Percentiles rank a stretch among this genome's conserved stretches.
phyloP scores from a whole-genome alignment of 2,329 filamentous ascomycete genomes.

The Fusarium domesticum region DNA sequence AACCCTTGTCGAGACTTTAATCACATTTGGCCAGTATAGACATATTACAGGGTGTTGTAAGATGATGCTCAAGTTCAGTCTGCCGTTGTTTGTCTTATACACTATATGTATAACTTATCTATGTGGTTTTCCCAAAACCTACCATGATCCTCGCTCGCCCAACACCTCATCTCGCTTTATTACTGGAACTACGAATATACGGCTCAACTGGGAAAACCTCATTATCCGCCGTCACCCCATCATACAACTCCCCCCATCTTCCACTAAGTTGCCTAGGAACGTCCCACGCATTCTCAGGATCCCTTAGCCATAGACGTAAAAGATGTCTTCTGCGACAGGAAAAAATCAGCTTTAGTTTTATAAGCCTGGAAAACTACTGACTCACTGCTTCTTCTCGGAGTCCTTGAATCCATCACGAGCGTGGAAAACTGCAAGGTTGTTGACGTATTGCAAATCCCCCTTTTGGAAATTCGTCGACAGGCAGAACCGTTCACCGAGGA shows the following conservation, averaged over 20 bases:
- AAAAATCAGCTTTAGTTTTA: no score
- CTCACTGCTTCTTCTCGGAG: constrained; percentile 14
- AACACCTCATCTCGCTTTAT: constrained; percentile 5
- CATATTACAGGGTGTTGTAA: no score
- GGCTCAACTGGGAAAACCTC: constrained; percentile 15
- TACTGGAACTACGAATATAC: constrained; percentile 16
- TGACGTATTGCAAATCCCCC: constrained; percentile 53
- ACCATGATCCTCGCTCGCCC: not conserved
- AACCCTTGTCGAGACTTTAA: no score
- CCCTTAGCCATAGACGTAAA: constrained; percentile 46
- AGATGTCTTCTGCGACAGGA: constrained; percentile 44
- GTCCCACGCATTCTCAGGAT: constrained; percentile 46
- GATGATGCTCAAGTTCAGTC: no score
- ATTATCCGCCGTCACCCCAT: constrained; percentile 4
- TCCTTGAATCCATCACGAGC: constrained; percentile 44
- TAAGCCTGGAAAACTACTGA: no score
- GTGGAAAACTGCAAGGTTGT: constrained; percentile 54
- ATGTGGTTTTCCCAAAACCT: not conserved
- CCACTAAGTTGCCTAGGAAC: constrained; percentile 3
- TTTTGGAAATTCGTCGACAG: constrained; percentile 44
- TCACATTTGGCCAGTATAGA: no score
- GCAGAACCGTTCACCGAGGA: constrained; percentile 42
- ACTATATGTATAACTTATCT: no score
- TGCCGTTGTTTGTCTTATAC: no score
- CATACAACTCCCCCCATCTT: constrained; percentile 15